Base-by-base conservation (phyloP, 1,139 yeast species). In the Meyerozyma guilliermondii region DNA sequence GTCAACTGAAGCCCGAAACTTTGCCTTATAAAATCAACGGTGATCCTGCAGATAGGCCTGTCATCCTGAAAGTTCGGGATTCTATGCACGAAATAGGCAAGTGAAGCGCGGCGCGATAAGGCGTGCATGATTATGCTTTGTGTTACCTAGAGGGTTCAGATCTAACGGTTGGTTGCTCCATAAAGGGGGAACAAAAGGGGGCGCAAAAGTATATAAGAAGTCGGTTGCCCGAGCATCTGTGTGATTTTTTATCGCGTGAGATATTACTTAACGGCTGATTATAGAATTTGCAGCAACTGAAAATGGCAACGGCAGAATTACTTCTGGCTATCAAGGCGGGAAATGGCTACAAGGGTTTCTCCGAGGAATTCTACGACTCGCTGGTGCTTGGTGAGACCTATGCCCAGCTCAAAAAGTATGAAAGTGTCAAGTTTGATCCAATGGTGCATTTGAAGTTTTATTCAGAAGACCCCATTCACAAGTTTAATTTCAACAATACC, bases 361-460 rank as follows among this genome's bases (percentile, higher is more conserved):
- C 48, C 24, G 48, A 46, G 23, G 44, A 39, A 7, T 30, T 41
- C 2, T 50, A 50, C 40, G 28, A 43, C 35, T 4, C 36, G 4
- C 36, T 33, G 36, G 36, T 6, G 14, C 20, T 33, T 3, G 9
- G 16, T 7, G 36, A 16, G 14, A 33, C 36, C 36, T 20, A 33
- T 14, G 23, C 34, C 3, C 13, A 35, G 10, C 11, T 41, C 9
- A 13, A 30, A 7, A 31, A 39, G 4, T 33, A 31, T 5, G 28
- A 10, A 3, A 14, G 4, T 3, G 41, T 51, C 17, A 29, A 52
- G 39, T 76, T 77, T 49, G 76, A 72, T 40, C 79, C 81, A 2
- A 48, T 51, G 13, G 62, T 57, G 40, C 82, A 78, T 53, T 59
- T 78, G 39, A 56, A 62, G 22, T 74, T 64, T 51, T 64, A 66